Conservation (phyloP, 148 eudicot genomes). For the Vaccinium myrtillus region DNA sequence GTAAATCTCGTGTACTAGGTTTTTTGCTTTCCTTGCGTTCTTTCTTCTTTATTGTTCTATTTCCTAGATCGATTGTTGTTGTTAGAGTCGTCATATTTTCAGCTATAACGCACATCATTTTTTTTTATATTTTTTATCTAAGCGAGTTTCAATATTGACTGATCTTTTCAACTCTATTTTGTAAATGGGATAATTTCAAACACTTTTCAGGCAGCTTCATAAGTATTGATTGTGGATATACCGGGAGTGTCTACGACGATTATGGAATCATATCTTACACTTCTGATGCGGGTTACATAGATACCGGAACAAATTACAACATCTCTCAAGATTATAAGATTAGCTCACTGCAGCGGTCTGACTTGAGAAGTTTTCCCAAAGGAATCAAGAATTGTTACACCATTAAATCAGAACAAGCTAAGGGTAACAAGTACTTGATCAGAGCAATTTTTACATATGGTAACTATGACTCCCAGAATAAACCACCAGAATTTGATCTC, state of each 20-base stretch:
- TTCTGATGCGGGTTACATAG: neutral
- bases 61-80: too few relatives aligned
- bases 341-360: neutral
- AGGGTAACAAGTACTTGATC: conserved; percentile 26
- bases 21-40: too few relatives aligned
- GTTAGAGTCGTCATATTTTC: too few relatives aligned
- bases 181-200: neutral
- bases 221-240: conserved; percentile 3
- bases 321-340: conserved; percentile 11
- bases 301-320: neutral
- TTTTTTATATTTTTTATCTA: too few relatives aligned
- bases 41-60: too few relatives aligned
- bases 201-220: neutral
- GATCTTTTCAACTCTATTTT: too few relatives aligned
- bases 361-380: conserved; percentile 38
- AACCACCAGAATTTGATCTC: conserved; percentile 30
- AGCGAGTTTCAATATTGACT: too few relatives aligned
- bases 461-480: conserved; percentile 29
- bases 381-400: conserved; percentile 45
- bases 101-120: too few relatives aligned
- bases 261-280: too few relatives aligned
- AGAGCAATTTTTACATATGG: conserved; percentile 43
- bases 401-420: conserved; percentile 20
- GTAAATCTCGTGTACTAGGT: too few relatives aligned
- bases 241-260: too few relatives aligned